Conservation (phyloP, 805 yeast species). For the Sungouiella thailandica region DNA sequence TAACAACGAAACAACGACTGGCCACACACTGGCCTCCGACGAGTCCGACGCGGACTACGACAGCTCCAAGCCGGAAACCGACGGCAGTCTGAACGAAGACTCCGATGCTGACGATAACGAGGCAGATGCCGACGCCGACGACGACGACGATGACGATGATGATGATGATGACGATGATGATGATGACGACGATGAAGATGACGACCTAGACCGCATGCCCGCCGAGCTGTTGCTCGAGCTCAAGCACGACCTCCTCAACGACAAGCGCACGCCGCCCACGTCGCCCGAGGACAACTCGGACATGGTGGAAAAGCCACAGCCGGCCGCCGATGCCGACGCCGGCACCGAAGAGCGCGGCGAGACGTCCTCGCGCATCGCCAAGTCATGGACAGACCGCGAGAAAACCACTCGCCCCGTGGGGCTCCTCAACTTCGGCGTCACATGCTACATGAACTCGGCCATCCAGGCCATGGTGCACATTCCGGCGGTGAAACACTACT, state of each 20-base stretch:
- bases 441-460: constrained; percentile 95
- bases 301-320: background rate
- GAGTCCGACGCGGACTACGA: constrained; percentile 1
- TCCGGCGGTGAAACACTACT: constrained; percentile 84
- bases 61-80: background rate
- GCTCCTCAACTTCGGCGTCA: constrained; percentile 84
- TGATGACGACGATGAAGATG: constrained; percentile 16
- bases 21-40: too few relatives aligned
- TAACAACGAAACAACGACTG: too few relatives aligned
- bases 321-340: constrained; percentile 39
- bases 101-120: constrained; percentile 11
- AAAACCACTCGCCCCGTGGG: constrained; percentile 61
- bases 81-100: too few relatives aligned
- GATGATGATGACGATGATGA: constrained; percentile 27
- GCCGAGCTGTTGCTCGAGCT: constrained; percentile 9
- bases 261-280: constrained; percentile 11
- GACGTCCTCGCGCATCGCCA: constrained; percentile 42
- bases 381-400: constrained; percentile 63
- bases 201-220: constrained; percentile 7
- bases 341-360: constrained; percentile 54
- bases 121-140: constrained; percentile 6
- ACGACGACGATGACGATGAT: constrained; percentile 8
- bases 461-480: constrained; percentile 86
- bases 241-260: constrained; percentile 12
- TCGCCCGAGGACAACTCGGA: constrained; percentile 1